phyloP scores from a whole-genome alignment of 2,329 filamentous ascomycete genomes.

The Thelonectria discophora region DNA sequence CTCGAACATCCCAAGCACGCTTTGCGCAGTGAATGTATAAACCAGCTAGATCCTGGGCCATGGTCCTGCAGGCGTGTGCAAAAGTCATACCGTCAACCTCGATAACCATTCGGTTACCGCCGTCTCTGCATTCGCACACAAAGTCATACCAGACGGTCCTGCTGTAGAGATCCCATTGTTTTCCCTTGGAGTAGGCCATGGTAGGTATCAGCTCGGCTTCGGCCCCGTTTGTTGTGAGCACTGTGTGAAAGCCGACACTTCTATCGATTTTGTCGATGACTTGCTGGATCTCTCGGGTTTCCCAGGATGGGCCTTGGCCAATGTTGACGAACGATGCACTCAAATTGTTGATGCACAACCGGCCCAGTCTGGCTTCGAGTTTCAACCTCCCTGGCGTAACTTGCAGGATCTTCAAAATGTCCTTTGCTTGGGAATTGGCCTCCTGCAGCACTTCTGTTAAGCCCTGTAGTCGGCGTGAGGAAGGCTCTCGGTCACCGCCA shows the following conservation, averaged over 20 bases:
- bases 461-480: background rate
- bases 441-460: conserved; percentile 22
- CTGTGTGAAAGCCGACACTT: conserved; percentile 40
- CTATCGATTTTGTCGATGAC: conserved; percentile 9
- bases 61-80: conserved; percentile 32
- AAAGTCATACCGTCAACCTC: conserved; percentile 43
- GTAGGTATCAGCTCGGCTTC: conserved; percentile 38
- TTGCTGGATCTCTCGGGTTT: conserved; percentile 25
- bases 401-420: conserved; percentile 34
- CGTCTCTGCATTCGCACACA: conserved; percentile 29
- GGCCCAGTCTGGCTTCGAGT: conserved; percentile 42
- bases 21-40: conserved; percentile 44
- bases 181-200: conserved; percentile 23
- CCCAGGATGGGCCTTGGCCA: conserved; percentile 33
- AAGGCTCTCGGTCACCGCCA: background rate
- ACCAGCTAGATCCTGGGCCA: conserved; percentile 31
- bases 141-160: conserved; percentile 42
- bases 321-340: conserved; percentile 31
- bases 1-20: conserved; percentile 46
- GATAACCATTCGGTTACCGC: conserved; percentile 29
- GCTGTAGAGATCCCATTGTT: conserved; percentile 29
- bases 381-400: conserved; percentile 38
- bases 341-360: conserved; percentile 41
- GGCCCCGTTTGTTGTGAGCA: conserved; percentile 39
- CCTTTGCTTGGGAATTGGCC: conserved; percentile 21